Percentiles rank a stretch among this genome's conserved stretches.
phyloP scores from a whole-genome alignment of 2,329 filamentous ascomycete species.

The Claviceps digitariae region DNA sequence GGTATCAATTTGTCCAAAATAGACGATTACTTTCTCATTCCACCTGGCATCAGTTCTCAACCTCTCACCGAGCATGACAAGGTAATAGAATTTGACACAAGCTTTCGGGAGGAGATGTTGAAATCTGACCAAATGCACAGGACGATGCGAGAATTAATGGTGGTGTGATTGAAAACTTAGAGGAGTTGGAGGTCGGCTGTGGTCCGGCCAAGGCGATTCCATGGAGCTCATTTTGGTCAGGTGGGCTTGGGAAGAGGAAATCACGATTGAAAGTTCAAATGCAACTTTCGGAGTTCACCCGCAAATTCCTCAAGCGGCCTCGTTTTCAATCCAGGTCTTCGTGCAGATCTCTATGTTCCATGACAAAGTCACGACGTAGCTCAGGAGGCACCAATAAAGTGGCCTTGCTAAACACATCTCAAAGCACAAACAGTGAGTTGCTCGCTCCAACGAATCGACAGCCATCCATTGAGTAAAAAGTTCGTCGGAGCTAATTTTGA shows the following conservation, averaged over 20 bases:
- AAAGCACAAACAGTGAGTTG: slow-evolving; percentile 2
- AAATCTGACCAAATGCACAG: not conserved
- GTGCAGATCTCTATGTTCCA: slow-evolving; percentile 20
- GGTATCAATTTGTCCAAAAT: not conserved
- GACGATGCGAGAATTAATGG: not conserved
- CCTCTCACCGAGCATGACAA: not conserved
- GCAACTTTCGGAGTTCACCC: slow-evolving; percentile 14
- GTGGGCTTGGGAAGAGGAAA: slow-evolving; percentile 11
- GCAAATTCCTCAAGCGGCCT: slow-evolving; percentile 26
- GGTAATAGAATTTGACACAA: not conserved
- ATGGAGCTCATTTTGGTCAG: slow-evolving; percentile 8
- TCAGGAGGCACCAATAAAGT: slow-evolving; percentile 1
- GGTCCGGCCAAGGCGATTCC: not conserved
- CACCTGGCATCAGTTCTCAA: not conserved
- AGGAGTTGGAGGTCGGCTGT: not conserved
- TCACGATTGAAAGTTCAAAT: slow-evolving; percentile 21
- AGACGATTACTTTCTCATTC: not conserved
- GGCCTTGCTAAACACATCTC: not conserved
- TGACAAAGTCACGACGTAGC: slow-evolving; percentile 17
- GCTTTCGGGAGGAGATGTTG: not conserved
- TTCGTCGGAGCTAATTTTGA: not conserved
- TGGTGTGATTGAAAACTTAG: not conserved
- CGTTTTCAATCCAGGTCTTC: slow-evolving; percentile 28
- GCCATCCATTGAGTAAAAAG: too few species aligned
- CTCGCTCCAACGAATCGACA: not conserved